Conservation (phyloP, 1,284 basidiomycete species). For the Cutaneotrichosporon mucoides region DNA sequence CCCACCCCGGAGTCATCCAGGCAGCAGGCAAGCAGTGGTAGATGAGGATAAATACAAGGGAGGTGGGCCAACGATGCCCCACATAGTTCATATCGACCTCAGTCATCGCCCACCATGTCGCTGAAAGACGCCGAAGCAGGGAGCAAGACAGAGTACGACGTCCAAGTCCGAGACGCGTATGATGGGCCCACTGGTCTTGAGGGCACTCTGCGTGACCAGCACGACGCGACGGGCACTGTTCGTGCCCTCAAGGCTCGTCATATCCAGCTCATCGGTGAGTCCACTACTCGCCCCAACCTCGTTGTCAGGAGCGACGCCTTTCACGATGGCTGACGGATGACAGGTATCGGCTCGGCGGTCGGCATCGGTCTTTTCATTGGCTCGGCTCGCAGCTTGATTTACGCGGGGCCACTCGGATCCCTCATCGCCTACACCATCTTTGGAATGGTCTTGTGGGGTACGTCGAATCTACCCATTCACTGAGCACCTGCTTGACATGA, state of each 20-base stretch:
- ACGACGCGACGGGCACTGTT: slow-evolving; percentile 2
- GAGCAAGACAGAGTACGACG: not conserved
- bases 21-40: too few relatives aligned
- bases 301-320: too few relatives aligned
- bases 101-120: too few relatives aligned
- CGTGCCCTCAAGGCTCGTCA: slow-evolving; percentile 9
- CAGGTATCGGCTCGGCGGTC: slow-evolving; percentile 3
- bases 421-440: slow-evolving; percentile 14
- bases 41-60: too few relatives aligned
- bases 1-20: too few relatives aligned
- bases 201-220: not conserved
- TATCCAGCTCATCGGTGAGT: slow-evolving; percentile 7
- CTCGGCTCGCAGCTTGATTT: slow-evolving; percentile 5
- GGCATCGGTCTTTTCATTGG: slow-evolving; percentile 12
- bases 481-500: too few relatives aligned
- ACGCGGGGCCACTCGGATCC: slow-evolving; percentile 18
- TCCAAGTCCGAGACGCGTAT: not conserved
- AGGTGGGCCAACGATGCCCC: too few relatives aligned
- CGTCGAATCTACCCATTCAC: too few relatives aligned
- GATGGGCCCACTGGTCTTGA: not conserved
- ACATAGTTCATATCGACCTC: too few relatives aligned
- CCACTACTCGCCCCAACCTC: too few relatives aligned
- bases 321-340: too few relatives aligned
- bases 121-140: not conserved
- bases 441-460: slow-evolving; percentile 12